Evolutionary conservation across 2,329 filamentous ascomycete genomes (phyloP).

Genomic region (Fusarium siculi): DNA sequence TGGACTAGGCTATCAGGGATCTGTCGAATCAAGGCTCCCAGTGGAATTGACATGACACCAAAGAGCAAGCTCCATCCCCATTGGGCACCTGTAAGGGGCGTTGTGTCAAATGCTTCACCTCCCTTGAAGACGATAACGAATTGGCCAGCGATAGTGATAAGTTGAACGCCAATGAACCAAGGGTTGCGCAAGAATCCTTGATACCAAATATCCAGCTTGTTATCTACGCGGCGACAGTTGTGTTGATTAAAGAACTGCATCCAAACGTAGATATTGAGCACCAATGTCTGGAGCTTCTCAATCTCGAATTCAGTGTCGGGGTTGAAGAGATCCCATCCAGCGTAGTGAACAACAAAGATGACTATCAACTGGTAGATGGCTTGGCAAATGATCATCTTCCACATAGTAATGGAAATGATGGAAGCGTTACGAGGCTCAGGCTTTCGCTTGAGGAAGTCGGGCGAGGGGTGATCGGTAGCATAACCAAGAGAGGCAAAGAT

Average conservation of each 20-base stretch:
- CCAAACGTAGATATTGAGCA: conserved; percentile 90
- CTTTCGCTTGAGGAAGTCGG: conserved; percentile 64
- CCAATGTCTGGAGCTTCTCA: conserved; percentile 67
- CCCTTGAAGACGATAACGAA: conserved; percentile 78
- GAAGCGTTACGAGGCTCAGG: conserved; percentile 72
- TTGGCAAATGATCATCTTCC: conserved; percentile 74
- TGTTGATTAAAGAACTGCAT: conserved; percentile 91
- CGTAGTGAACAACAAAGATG: conserved; percentile 70
- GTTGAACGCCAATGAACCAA: conserved; percentile 78
- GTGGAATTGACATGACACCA: conserved; percentile 73
- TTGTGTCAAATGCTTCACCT: conserved; percentile 72
- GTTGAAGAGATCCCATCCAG: conserved; percentile 66
- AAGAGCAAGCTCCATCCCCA: conserved; percentile 78
- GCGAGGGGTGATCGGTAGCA: conserved; percentile 70
- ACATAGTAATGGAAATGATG: conserved; percentile 73
- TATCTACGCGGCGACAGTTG: conserved; percentile 82
- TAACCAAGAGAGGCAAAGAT: conserved; percentile 74
- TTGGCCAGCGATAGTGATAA: conserved; percentile 75
- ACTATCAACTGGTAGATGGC: conserved; percentile 69
- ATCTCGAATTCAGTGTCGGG: conserved; percentile 53
- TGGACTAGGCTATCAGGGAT: conserved; percentile 52
- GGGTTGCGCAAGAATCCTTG: conserved; percentile 79
- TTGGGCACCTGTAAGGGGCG: conserved; percentile 68
- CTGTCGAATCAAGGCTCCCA: conserved; percentile 59
- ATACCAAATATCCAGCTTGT: conserved; percentile 81